These are phyloP conservation scores for Talaromyces sp. DNA, from an alignment of 2,329 filamentous ascomycete species.

Conservation along the genomic window DNA sequence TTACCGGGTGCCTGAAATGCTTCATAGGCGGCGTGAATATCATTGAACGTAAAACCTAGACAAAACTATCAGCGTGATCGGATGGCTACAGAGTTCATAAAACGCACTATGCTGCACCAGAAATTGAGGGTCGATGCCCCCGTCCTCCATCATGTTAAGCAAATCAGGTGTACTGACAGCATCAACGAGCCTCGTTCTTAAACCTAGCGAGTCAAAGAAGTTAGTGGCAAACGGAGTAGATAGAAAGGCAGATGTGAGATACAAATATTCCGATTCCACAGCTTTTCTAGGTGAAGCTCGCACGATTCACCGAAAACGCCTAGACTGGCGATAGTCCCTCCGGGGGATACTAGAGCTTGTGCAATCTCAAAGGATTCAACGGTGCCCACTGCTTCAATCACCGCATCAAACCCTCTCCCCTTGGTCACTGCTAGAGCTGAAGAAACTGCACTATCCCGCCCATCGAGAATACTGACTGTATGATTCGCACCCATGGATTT, in stretches of 20 bases:
- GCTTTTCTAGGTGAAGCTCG: constrained; percentile 52
- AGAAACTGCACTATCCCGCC: constrained; percentile 39
- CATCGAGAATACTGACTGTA: neutral
- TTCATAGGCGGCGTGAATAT: neutral
- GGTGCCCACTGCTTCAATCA: constrained; percentile 60
- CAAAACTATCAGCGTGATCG: neutral
- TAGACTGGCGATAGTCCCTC: constrained; percentile 57
- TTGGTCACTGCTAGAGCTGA: constrained; percentile 42
- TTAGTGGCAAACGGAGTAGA: neutral
- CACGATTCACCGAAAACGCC: constrained; percentile 57
- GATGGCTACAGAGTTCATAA: neutral
- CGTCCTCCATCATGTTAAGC: neutral
- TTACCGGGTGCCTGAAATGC: neutral
- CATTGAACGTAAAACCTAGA: neutral
- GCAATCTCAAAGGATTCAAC: constrained; percentile 55
- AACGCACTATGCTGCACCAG: neutral
- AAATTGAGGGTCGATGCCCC: neutral
- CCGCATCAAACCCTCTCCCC: constrained; percentile 55
- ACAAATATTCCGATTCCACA: constrained; percentile 57
- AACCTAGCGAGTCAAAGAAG: neutral
- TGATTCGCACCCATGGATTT: neutral
- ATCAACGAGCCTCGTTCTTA: neutral
- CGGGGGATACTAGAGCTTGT: constrained; percentile 54
- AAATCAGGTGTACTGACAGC: neutral
- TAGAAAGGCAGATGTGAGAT: constrained; percentile 15